Evolutionary conservation across 441 rosid genomes (phyloP).

Genomic region (Francoa sonchifolia): DNA sequence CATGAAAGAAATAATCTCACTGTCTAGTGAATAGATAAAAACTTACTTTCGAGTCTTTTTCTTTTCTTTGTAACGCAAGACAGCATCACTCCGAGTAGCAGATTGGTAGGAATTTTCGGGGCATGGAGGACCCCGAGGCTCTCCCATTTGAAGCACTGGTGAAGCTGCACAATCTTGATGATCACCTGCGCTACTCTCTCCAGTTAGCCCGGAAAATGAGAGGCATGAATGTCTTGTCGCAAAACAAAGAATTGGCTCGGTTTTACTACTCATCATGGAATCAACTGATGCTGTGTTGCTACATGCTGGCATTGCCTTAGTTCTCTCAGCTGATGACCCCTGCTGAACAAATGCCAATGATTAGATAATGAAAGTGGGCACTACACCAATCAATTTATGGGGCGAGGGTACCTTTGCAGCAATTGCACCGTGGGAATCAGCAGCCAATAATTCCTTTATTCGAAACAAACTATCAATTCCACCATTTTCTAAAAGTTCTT

Average conservation of each 20-base stretch:
- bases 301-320: slow-evolving; percentile 42
- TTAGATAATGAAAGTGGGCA: no score
- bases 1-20: no score
- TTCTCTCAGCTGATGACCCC: slow-evolving; percentile 46
- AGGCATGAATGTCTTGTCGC: slow-evolving; percentile 46
- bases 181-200: slow-evolving; percentile 70
- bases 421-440: slow-evolving; percentile 43
- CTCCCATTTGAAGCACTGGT: slow-evolving; percentile 63
- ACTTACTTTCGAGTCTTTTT: slow-evolving; percentile 92
- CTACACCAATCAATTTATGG: slow-evolving; percentile 9
- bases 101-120: slow-evolving; percentile 45
- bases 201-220: slow-evolving; percentile 87
- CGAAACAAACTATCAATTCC: slow-evolving; percentile 82
- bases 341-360: no score
- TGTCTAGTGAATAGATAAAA: no score
- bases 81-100: slow-evolving; percentile 68
- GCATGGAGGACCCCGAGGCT: slow-evolving; percentile 81
- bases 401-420: slow-evolving; percentile 44
- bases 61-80: slow-evolving; percentile 94
- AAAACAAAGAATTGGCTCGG: slow-evolving; percentile 72
- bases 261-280: slow-evolving; percentile 67
- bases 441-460: slow-evolving; percentile 41
- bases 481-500: slow-evolving; percentile 72
- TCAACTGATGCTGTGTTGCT: slow-evolving; percentile 74
- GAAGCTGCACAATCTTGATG: slow-evolving; percentile 92